Evolutionary conservation across 345 rosid species (phyloP).

Genomic region (Eucalyptus cloeziana): DNA sequence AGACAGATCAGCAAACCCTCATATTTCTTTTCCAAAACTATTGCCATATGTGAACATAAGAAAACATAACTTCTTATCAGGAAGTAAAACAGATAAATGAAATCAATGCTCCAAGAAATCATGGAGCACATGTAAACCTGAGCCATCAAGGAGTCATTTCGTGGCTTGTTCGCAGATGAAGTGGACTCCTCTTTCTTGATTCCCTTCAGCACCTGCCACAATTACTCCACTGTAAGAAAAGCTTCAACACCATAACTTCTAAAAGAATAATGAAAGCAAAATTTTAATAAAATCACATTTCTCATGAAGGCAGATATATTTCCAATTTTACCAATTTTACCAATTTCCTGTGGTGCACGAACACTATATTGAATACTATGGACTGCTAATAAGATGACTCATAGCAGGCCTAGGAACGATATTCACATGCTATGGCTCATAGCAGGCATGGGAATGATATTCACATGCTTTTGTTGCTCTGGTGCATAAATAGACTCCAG

Average conservation of each 20-base stretch:
- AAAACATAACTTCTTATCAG: background rate
- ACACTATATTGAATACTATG: background rate
- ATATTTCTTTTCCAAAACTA: background rate
- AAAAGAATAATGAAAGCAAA: background rate
- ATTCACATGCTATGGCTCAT: background rate
- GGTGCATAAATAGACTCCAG: background rate
- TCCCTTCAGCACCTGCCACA: slow-evolving; percentile 16
- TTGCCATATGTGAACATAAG: background rate
- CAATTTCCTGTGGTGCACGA: background rate
- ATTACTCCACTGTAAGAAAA: slow-evolving; percentile 11
- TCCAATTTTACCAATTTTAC: background rate
- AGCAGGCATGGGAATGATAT: background rate
- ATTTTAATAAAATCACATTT: background rate
- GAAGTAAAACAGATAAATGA: background rate
- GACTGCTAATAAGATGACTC: background rate
- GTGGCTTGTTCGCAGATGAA: slow-evolving; percentile 47
- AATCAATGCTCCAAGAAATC: background rate
- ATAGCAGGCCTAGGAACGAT: background rate
- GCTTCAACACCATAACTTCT: background rate
- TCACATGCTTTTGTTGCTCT: background rate
- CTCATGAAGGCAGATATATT: background rate
- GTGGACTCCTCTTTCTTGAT: slow-evolving; percentile 42
- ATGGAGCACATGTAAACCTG: slow-evolving; percentile 41
- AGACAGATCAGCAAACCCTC: background rate
- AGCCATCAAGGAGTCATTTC: slow-evolving; percentile 46